These are phyloP conservation scores for Cryptosporidium sp. DNA, from an alignment of 169 alveolate species.

Conservation along the genomic window DNA sequence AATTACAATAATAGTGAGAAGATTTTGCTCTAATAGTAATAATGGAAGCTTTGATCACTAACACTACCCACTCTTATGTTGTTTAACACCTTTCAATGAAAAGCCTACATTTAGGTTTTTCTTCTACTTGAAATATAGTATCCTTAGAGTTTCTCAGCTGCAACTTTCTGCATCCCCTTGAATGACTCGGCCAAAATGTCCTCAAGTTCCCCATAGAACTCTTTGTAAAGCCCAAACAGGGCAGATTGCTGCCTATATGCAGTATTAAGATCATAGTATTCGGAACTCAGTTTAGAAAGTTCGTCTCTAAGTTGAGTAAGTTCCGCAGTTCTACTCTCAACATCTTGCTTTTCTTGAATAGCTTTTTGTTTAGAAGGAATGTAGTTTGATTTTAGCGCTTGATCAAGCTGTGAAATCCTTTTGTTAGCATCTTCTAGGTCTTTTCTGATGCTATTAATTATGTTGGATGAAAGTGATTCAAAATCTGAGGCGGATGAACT, in stretches of 20 bases:
- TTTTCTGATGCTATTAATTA: conserved; percentile 10
- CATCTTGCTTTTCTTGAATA: neutral
- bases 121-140: too few relatives aligned
- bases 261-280: conserved; percentile 32
- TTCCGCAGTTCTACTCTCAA: neutral
- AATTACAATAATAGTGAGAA: too few relatives aligned
- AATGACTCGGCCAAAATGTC: conserved; percentile 70
- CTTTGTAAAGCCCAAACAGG: conserved; percentile 62
- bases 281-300: conserved; percentile 10
- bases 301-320: conserved; percentile 36
- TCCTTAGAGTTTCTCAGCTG: conserved; percentile 19
- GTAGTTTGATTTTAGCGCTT: neutral
- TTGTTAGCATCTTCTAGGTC: conserved; percentile 60
- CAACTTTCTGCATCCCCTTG: conserved; percentile 26
- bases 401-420: conserved; percentile 54
- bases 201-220: conserved; percentile 62
- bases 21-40: neutral
- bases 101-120: neutral
- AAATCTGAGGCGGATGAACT: conserved; percentile 16
- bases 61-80: too few relatives aligned
- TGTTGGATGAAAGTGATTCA: conserved; percentile 20
- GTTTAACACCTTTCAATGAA: too few relatives aligned
- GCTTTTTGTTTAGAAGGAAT: conserved; percentile 10
- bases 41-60: too few relatives aligned
- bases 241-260: conserved; percentile 74